Conservation (phyloP, 371 early-diverging fungal genomes). For the Cokeromyces recurvatus region DNA sequence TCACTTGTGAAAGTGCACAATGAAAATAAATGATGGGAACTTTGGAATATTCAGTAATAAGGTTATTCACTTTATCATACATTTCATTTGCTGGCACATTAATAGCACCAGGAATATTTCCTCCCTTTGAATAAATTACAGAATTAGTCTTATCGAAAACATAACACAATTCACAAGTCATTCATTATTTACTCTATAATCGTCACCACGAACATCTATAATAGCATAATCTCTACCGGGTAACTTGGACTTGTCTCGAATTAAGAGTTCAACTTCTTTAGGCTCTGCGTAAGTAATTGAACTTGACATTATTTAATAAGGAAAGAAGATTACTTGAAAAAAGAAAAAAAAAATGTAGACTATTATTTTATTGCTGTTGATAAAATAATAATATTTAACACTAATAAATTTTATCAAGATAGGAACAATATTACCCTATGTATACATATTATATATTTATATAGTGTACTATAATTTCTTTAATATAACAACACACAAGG, state of each 20-base stretch:
- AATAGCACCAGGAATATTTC: conserved; percentile 73
- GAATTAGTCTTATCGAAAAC: neutral
- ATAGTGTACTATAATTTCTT: no score
- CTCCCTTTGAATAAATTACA: conserved; percentile 52
- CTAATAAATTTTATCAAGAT: no score
- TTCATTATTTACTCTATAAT: conserved; percentile 66
- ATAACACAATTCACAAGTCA: neutral
- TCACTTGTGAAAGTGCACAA: conserved; percentile 81
- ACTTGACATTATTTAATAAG: no score
- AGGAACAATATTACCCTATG: no score
- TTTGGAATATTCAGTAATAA: conserved; percentile 48
- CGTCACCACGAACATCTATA: conserved; percentile 79
- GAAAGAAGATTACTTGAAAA: no score
- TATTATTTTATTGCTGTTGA: no score
- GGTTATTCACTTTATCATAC: conserved; percentile 36
- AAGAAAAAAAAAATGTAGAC: no score
- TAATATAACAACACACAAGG: no score
- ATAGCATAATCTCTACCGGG: conserved; percentile 70
- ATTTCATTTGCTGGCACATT: conserved; percentile 73
- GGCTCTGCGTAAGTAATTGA: conserved; percentile 50
- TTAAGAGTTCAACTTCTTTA: conserved; percentile 51
- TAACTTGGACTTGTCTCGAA: conserved; percentile 50
- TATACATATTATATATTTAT: no score
- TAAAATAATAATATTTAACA: no score
- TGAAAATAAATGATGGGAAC: conserved; percentile 77